Conservation (phyloP, 768 basidiomycete species). For the Rhodotorula babjevae region DNA sequence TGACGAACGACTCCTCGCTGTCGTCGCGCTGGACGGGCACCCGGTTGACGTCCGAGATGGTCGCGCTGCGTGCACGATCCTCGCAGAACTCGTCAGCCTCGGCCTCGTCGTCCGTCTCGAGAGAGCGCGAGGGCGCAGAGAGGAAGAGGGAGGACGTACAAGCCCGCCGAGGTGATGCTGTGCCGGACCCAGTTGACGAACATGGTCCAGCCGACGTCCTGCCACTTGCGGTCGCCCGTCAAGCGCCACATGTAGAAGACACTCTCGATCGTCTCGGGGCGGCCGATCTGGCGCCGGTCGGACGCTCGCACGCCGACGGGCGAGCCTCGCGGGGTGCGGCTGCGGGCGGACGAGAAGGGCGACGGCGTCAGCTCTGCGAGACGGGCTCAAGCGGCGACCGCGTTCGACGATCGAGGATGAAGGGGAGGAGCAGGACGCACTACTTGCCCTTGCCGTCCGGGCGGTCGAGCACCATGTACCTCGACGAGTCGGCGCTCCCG, state of each 20-base stretch:
- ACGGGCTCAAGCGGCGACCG: too few relatives aligned
- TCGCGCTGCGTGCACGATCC: conserved; percentile 6
- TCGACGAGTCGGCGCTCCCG: conserved; percentile 3
- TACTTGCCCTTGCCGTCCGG: background rate
- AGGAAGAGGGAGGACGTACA: background rate
- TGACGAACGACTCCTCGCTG: conserved; percentile 35
- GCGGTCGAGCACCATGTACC: background rate
- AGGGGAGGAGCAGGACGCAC: background rate
- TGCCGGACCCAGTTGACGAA: conserved; percentile 41
- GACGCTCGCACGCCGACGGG: conserved; percentile 43
- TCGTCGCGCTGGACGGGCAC: conserved; percentile 25
- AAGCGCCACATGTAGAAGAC: conserved; percentile 49
- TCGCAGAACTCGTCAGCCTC: background rate
- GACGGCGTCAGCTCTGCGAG: background rate
- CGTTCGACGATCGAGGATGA: too few relatives aligned
- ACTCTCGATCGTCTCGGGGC: conserved; percentile 51
- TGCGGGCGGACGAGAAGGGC: background rate
- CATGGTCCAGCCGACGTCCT: conserved; percentile 52
- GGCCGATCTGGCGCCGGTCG: conserved; percentile 44
- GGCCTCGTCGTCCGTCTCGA: too few relatives aligned
- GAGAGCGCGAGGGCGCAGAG: background rate
- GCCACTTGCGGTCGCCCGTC: conserved; percentile 51
- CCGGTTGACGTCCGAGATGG: conserved; percentile 28
- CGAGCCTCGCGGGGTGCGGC: conserved; percentile 20
- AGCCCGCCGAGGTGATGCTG: conserved; percentile 25